Evolutionary conservation across 805 yeast genomes (phyloP).

Genomic region (Metschnikowia colocasiae): DNA sequence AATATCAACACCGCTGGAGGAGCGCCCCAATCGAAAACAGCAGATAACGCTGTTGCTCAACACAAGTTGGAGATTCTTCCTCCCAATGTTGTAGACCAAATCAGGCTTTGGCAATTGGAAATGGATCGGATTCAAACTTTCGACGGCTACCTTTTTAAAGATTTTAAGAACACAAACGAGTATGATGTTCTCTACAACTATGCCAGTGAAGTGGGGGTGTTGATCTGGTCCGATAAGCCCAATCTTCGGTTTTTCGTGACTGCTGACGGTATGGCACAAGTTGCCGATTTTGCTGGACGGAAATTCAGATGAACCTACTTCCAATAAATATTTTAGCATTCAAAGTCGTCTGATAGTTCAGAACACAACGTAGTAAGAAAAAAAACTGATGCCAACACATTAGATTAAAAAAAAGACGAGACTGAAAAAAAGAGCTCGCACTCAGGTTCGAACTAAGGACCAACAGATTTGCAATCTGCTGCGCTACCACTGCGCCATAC

Average conservation of each 20-base stretch:
- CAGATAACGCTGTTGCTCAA: constrained; percentile 33
- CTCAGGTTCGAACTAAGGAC: constrained; percentile 97
- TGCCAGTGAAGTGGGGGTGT: constrained; percentile 87
- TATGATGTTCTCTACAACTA: constrained; percentile 68
- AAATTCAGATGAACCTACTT: constrained; percentile 22
- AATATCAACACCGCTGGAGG: constrained; percentile 45
- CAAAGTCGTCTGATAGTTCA: no score
- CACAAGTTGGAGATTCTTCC: constrained; percentile 67
- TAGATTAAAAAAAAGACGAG: constrained; percentile 16
- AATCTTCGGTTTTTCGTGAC: constrained; percentile 80
- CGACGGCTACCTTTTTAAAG: constrained; percentile 84
- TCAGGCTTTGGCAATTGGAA: constrained; percentile 93
- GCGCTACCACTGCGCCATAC: constrained; percentile 98
- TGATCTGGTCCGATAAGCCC: constrained; percentile 77
- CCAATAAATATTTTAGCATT: not conserved
- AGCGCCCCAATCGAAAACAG: constrained; percentile 32
- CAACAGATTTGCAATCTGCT: constrained; percentile 98
- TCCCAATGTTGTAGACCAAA: constrained; percentile 96
- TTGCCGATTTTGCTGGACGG: constrained; percentile 86
- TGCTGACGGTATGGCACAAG: constrained; percentile 79
- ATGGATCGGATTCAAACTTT: constrained; percentile 84
- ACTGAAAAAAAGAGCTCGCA: constrained; percentile 60
- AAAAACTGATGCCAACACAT: no score
- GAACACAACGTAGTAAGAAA: no score
- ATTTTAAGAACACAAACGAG: constrained; percentile 74